phyloP scores from a whole-genome alignment of 352 stramenopile species.

The Pythium monospermum region DNA sequence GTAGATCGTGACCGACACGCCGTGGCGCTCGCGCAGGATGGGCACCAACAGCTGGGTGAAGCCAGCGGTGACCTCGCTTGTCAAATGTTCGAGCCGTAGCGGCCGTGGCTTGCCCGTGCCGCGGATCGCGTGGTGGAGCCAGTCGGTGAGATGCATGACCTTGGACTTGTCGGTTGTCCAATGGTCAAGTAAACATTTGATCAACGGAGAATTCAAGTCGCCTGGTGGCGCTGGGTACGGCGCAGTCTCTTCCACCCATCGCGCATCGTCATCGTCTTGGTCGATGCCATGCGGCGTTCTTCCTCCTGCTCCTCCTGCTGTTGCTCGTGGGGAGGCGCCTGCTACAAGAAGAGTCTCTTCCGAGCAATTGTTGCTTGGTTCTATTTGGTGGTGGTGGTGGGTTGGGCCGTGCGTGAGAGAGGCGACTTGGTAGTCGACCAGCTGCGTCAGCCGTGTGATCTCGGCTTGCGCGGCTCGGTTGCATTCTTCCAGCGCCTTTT shows the following conservation, averaged over 20 bases:
- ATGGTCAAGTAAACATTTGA: constrained; percentile 31
- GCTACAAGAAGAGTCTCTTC: too few species aligned
- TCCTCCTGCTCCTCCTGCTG: neutral
- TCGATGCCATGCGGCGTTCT: neutral
- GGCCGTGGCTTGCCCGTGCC: constrained; percentile 17
- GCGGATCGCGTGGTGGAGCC: constrained; percentile 29
- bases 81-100: constrained; percentile 27
- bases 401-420: neutral
- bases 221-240: constrained; percentile 30
- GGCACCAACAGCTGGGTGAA: constrained; percentile 33
- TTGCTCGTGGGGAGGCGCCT: neutral
- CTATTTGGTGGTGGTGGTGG: neutral
- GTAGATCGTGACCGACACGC: constrained; percentile 28
- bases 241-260: constrained; percentile 26
- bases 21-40: constrained; percentile 30
- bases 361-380: too few species aligned
- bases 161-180: constrained; percentile 33
- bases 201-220: constrained; percentile 33
- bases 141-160: constrained; percentile 23
- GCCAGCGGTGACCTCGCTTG: constrained; percentile 30
- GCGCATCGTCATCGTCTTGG: constrained; percentile 18
- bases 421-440: constrained; percentile 19
- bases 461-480: constrained; percentile 21
- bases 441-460: constrained; percentile 19
- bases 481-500: constrained; percentile 30